Conservation (phyloP, 1,139 yeast species). For the Zygoascus meyerae region DNA sequence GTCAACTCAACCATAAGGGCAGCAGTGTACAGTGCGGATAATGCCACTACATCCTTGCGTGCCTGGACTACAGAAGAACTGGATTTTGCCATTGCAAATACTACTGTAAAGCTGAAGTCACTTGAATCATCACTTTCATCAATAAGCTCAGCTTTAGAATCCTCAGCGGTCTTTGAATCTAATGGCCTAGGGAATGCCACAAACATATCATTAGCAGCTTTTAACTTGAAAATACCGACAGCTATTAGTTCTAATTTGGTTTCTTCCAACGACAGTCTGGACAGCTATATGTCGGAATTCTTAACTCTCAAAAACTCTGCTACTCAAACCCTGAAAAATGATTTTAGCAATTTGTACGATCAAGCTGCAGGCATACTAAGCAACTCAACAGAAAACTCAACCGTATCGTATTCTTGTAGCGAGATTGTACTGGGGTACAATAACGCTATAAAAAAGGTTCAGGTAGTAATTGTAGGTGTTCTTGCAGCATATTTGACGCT, state of each 20-base stretch:
- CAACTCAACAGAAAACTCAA: neutral
- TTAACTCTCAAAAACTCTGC: neutral
- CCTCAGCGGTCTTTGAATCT: constrained; percentile 14
- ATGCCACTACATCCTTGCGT: constrained; percentile 11
- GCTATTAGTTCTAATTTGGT: constrained; percentile 7
- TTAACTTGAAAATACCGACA: constrained; percentile 14
- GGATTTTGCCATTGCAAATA: constrained; percentile 7
- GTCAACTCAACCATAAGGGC: constrained; percentile 1
- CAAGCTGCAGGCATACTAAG: neutral
- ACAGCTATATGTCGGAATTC: neutral
- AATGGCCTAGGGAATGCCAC: constrained; percentile 12
- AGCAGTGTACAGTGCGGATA: constrained; percentile 10
- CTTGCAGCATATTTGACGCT: constrained; percentile 14
- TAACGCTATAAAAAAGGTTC: neutral
- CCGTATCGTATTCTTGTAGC: neutral
- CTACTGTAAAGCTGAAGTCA: constrained; percentile 11
- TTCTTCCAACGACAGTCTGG: neutral
- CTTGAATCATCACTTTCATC: constrained; percentile 15
- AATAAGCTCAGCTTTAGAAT: constrained; percentile 14
- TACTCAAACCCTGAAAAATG: neutral
- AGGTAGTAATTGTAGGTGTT: constrained; percentile 4
- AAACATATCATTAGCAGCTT: constrained; percentile 14
- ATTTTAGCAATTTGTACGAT: neutral
- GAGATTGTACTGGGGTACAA: neutral
- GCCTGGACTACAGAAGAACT: constrained; percentile 10